Conservation (phyloP, 495 filamentous ascomycete genomes). For the Neurospora sp. region DNA sequence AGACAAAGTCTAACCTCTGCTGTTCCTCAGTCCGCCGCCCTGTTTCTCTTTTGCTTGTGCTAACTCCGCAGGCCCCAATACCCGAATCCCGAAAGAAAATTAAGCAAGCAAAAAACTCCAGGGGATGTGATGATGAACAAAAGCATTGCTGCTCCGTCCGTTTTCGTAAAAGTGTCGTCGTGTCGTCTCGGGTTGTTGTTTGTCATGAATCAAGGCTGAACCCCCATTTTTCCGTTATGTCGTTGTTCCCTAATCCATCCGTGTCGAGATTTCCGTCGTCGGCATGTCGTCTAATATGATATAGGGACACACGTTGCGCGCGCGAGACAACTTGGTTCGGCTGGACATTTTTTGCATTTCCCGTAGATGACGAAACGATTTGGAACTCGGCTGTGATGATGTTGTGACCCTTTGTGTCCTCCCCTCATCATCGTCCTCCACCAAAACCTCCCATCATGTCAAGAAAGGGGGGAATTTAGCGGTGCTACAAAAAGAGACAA, state of each 20-base stretch:
- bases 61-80: background rate
- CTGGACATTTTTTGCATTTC: background rate
- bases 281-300: background rate
- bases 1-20: background rate
- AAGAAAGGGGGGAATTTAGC: slow-evolving; percentile 13
- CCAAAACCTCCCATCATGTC: background rate
- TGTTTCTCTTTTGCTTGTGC: background rate
- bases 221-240: background rate
- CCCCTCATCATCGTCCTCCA: slow-evolving; percentile 1
- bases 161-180: background rate
- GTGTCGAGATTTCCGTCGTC: background rate
- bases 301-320: background rate
- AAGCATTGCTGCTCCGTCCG: background rate
- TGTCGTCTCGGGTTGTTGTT: background rate
- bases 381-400: background rate
- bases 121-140: background rate
- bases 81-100: background rate
- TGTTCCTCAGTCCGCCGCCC: background rate
- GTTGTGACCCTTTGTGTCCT: background rate
- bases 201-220: background rate
- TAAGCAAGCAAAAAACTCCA: background rate
- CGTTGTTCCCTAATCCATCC: background rate
- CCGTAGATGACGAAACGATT: background rate
- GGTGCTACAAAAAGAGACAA: slow-evolving; percentile 13
- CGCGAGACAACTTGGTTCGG: background rate